Conservation (phyloP, 2,329 filamentous ascomycete genomes). For the Aspergillus vadensis region DNA sequence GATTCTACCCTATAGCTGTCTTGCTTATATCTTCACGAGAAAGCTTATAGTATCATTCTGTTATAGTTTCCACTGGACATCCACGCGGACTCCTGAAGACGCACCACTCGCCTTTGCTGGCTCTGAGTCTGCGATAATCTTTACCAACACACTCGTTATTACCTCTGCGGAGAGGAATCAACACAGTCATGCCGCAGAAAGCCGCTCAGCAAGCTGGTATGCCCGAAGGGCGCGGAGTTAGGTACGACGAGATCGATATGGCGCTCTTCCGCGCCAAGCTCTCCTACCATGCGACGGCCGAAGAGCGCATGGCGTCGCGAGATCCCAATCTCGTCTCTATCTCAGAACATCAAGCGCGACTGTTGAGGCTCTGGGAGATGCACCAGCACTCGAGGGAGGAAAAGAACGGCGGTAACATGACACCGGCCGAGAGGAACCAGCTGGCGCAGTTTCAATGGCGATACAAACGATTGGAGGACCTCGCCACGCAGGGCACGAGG, state of each 20-base stretch:
- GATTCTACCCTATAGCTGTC: not conserved
- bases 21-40: not conserved
- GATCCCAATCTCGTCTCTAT: constrained; percentile 38
- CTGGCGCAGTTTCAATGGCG: constrained; percentile 40
- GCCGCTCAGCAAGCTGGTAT: constrained; percentile 23
- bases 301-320: constrained; percentile 34
- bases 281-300: constrained; percentile 38
- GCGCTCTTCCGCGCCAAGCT: constrained; percentile 40
- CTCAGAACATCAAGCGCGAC: constrained; percentile 35
- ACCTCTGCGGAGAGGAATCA: not conserved
- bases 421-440: constrained; percentile 34
- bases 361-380: constrained; percentile 42
- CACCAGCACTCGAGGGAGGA: constrained; percentile 31
- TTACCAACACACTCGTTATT: not conserved
- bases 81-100: not conserved
- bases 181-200: constrained; percentile 28
- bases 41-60: not conserved
- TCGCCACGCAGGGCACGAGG: constrained; percentile 29
- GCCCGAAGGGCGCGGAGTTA: constrained; percentile 37
- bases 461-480: constrained; percentile 36
- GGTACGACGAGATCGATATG: constrained; percentile 43
- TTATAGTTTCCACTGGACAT: not conserved
- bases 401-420: constrained; percentile 35
- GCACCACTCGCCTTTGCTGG: not conserved
- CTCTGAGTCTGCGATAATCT: not conserved